Base-by-base conservation (phyloP, 2,329 filamentous ascomycete species). In the Phyllosticta ampelicida region DNA sequence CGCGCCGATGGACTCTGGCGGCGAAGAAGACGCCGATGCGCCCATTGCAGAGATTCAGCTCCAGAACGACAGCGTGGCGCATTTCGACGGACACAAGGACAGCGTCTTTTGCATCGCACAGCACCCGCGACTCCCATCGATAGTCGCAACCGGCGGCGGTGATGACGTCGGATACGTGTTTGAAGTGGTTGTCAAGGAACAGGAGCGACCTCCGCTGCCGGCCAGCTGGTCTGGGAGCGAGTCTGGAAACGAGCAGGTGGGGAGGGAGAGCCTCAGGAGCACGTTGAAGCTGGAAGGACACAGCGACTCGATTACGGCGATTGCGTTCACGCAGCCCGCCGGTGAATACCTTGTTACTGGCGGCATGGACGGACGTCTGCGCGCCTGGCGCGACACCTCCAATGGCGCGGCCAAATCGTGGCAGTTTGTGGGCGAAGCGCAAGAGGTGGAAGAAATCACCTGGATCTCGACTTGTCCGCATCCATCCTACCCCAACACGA, bases 51-150 rank as follows among this genome's bases (percentile, higher is more conserved):
- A 94, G 71, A 84, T 96, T 49, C 75, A 83, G 49, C 79, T 97
- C 6, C 84, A 94, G 62, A 99, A 97, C 78, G 92, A 99, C 78
- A 95, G 90, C 63, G 79, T 86, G 64, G 92, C 90, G 61, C 92
- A 95, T 77, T 96, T 97, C 69, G 94, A 97, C 77, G 74, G 76
- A 36, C 90, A 96, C 77, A 87, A 85, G 65, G 90, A 96, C 79
- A 91, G 87, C 61, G 87, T 99, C 68, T 99, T 96, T 77, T 85
- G 89, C 74, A 94, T 99, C 70, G 90, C 92, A 18, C 90, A 96
- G 71, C 94, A 99, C 71, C 94, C 94, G 3, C 77, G 84, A 6
- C 80, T 87, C 68, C 83, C 86, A 5, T 79, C 85, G 19, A 84
- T 97, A 61, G 79, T 97, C 61, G 87, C 91, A 3, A 96, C 94